phyloP scores from a whole-genome alignment of 371 early-diverging fungal species.

The Mucor saturninus region DNA sequence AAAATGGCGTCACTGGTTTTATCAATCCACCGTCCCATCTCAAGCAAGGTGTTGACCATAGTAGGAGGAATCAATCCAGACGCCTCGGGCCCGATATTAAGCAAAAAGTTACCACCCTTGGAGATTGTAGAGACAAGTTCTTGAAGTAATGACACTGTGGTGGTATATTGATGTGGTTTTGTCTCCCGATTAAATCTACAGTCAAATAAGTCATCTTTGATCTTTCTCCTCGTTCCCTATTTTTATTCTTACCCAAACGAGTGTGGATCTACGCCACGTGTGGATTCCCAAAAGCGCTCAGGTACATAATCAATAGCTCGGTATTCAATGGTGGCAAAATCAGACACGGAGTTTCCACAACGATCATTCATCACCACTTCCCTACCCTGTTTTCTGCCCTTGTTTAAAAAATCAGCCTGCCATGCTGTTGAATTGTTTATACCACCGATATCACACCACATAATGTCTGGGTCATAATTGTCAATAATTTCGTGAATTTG shows the following conservation, averaged over 20 bases:
- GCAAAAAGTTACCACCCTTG: slow-evolving; percentile 42
- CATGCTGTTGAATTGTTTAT: slow-evolving; percentile 42
- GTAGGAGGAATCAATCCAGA: slow-evolving; percentile 26
- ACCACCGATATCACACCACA: slow-evolving; percentile 50
- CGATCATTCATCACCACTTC: slow-evolving; percentile 30
- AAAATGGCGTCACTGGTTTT: slow-evolving; percentile 22
- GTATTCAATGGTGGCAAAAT: slow-evolving; percentile 28
- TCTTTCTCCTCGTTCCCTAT: neutral
- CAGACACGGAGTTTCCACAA: slow-evolving; percentile 24
- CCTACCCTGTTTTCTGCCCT: slow-evolving; percentile 14
- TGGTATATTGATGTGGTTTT: slow-evolving; percentile 30
- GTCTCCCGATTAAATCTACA: slow-evolving; percentile 34
- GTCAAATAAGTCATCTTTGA: neutral
- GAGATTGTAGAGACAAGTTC: slow-evolving; percentile 32
- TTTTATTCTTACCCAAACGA: slow-evolving; percentile 23
- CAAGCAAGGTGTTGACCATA: slow-evolving; percentile 20
- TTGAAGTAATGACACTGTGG: slow-evolving; percentile 22
- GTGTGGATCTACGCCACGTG: slow-evolving; percentile 28
- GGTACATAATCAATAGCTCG: slow-evolving; percentile 10
- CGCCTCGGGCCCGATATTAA: slow-evolving; percentile 38
- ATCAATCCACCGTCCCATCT: slow-evolving; percentile 34
- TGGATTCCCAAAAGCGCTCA: slow-evolving; percentile 27
- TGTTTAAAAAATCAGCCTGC: slow-evolving; percentile 36
- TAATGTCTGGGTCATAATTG: slow-evolving; percentile 32
- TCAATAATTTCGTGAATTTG: slow-evolving; percentile 37